Percentiles rank a stretch among this genome's conserved stretches.
These are phyloP conservation scores for Xylaria telfairii DNA, from an alignment of 495 filamentous ascomycete genomes.

Conservation along the genomic window DNA sequence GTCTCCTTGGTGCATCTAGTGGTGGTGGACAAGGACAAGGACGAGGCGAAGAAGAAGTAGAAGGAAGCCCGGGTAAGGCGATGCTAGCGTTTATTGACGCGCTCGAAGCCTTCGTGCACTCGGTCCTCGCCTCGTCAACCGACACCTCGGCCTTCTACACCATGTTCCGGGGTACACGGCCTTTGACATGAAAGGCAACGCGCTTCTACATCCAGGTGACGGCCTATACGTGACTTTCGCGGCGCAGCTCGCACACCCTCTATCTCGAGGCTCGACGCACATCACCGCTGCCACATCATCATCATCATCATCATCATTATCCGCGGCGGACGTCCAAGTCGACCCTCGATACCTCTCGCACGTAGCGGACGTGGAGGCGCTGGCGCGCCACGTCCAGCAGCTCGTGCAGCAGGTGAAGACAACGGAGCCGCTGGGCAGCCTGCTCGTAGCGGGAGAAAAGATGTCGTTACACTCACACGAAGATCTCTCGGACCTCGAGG, in stretches of 20 bases:
- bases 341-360: not conserved
- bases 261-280: not conserved
- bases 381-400: not conserved
- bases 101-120: not conserved
- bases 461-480: too few species aligned
- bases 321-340: not conserved
- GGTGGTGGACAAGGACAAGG: too few species aligned
- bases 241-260: not conserved
- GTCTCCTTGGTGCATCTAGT: too few species aligned
- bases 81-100: not conserved
- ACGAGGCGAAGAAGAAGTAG: not conserved
- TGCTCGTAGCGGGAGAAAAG: too few species aligned
- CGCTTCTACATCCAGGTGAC: not conserved
- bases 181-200: not conserved
- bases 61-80: not conserved
- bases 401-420: not conserved
- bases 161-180: not conserved
- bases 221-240: not conserved
- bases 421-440: not conserved
- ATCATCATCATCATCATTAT: too few species aligned
- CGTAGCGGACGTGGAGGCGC: not conserved
- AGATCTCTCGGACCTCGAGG: not conserved
- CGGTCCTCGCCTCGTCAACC: not conserved
- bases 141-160: not conserved
- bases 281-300: not conserved